These are phyloP conservation scores for Helotiales sp. DNA, from an alignment of 2,329 filamentous ascomycete species.

Conservation along the genomic window DNA sequence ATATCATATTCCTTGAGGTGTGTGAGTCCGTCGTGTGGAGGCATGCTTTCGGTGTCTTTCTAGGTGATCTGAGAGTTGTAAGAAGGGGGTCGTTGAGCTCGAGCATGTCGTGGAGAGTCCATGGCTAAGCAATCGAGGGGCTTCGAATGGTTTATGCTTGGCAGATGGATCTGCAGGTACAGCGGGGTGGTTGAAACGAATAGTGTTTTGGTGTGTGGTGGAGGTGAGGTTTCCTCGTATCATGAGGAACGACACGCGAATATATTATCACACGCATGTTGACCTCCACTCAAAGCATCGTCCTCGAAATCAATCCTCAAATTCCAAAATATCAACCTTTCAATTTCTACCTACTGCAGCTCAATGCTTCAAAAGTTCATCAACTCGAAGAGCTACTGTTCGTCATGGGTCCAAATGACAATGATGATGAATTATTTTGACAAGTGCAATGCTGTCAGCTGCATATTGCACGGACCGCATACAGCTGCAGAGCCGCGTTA, in stretches of 20 bases:
- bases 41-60: conserved; percentile 46
- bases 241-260: background rate
- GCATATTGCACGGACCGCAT: too few species aligned
- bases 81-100: background rate
- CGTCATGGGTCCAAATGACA: too few species aligned
- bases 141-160: background rate
- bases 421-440: too few species aligned
- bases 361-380: too few species aligned
- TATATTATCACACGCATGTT: background rate
- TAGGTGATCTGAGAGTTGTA: background rate
- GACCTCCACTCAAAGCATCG: too few species aligned
- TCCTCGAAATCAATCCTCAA: too few species aligned
- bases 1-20: conserved; percentile 66
- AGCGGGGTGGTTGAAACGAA: background rate
- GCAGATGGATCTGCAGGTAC: background rate
- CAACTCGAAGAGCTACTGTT: too few species aligned
- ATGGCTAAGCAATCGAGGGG: background rate
- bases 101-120: background rate
- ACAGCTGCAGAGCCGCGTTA: too few species aligned
- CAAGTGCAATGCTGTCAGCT: too few species aligned
- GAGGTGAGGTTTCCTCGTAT: background rate
- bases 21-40: conserved; percentile 61
- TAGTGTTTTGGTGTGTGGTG: background rate
- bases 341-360: too few species aligned
- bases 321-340: too few species aligned